Evolutionary conservation across 345 rosid genomes (phyloP), one percentile per base, ranked within the genome.

Genomic region (Hevea brasiliensis): DNA sequence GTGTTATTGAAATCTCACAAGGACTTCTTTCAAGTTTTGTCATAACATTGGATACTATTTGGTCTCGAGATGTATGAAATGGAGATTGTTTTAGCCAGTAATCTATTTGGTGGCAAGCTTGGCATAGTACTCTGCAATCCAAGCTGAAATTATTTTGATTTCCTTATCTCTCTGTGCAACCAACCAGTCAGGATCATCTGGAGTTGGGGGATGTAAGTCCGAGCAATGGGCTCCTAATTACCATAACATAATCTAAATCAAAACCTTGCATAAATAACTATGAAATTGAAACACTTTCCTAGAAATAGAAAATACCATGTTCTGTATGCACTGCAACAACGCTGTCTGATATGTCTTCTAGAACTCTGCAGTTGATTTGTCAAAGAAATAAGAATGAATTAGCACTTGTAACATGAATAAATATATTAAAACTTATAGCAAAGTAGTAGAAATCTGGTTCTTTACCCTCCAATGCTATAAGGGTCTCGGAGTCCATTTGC

Each of bases 401-500:
- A 50, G 54, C 54, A 13, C 17, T 0, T 44, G n/a, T 7, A 44
- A 17, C 13, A 0, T 50, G n/a, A 44, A 44, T 13, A 1, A 44
- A 11, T 9, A 11, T 45, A 45, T n/a, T 45, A 50, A 3, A 50
- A 13, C 6, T 17, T 13, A 1, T 11, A 0, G 15, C 15, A 5
- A 17, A 50, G n/a, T 4, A 14, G n/a, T 2, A 50, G 6, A 11
- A 0, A 24, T 41, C 10, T 48, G 14, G 40, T 17, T 55, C 35
- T n/a, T 72, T 81, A 84, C 88, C 86, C 90, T 77, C 85, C 85
- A 2, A 72, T 73, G 41, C 85, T 82, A 23, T 81, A 86, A 6
- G 89, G 89, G 50, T 86, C 89, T 23, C 76, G 69, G 20, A 84
- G 65, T 65, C 90, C 85, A 69, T 84, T 81, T 47, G 90, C 79